These are phyloP conservation scores for Chalciporus chontae DNA, from an alignment of 768 basidiomycete genomes.

Conservation along the genomic window DNA sequence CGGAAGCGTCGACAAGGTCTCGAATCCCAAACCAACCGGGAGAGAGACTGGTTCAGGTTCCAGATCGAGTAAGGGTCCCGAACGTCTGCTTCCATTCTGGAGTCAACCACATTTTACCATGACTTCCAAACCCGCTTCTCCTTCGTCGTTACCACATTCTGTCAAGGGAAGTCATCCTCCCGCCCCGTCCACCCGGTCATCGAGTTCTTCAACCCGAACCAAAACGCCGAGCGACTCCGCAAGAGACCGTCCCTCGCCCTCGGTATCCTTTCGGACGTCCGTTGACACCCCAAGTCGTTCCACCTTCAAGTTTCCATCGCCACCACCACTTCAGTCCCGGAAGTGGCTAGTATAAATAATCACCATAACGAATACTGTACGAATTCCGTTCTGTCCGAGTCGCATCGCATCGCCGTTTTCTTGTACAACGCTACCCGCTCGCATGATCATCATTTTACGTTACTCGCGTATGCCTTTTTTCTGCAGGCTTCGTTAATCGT, in stretches of 20 bases:
- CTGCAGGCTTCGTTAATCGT: not conserved
- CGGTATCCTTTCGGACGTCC: constrained; percentile 5
- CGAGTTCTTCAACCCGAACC: constrained; percentile 1
- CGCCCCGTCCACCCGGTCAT: not conserved
- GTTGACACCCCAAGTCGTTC: constrained; percentile 1
- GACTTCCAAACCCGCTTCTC: not conserved
- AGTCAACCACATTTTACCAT: constrained; percentile 3
- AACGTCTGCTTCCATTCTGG: constrained; percentile 18
- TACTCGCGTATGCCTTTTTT: not conserved
- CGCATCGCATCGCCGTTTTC: not conserved
- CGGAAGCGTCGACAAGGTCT: constrained; percentile 4
- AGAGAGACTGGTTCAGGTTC: not conserved
- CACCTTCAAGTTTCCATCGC: not conserved
- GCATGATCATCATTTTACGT: not conserved
- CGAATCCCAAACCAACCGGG: constrained; percentile 7
- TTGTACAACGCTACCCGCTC: not conserved
- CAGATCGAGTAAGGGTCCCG: constrained; percentile 7
- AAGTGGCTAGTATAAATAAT: constrained; percentile 1
- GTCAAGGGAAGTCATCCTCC: not conserved
- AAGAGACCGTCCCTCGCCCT: constrained; percentile 3
- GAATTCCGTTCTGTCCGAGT: not conserved
- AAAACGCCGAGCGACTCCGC: not conserved
- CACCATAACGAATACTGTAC: not conserved
- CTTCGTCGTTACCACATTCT: not conserved
- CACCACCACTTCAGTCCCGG: not conserved